Base-by-base conservation (phyloP, 140 eudicot genomes). In the Senecio squalidus region DNA sequence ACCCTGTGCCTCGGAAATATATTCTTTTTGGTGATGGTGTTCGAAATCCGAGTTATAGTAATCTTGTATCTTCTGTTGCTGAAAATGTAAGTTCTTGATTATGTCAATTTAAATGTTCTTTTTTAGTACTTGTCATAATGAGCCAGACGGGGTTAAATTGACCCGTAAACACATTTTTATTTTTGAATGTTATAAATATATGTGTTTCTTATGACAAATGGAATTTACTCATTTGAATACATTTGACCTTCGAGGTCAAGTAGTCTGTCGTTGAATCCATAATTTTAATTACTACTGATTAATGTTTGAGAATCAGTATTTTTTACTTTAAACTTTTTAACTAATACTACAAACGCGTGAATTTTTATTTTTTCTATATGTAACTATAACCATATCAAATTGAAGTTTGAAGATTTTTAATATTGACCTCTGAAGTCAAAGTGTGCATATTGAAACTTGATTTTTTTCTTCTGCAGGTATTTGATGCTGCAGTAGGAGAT, bases 401-500 rank as follows among this genome's bases (percentile, higher is more conserved):
- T 45, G 3, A 33, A 56, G 24, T 14, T 67, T 55, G 33, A 43
- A 21, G 21, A 5, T 44, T 44, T 39, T 45, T 43, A 5, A 61
- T 17, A 14, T 22, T 62, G 25, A 31, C 59, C 58, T 18, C 17
- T 2, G 48, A 48, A 48, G 59, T 49, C 26, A 34, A 49, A 33
- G 10, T 51, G 26, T 48, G 6, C 15, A 48, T 31, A 23, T 11
- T 4, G 60, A 54, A 54, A 17, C 8, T 43, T 38, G 48, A 9
- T 36, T 53, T 58, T 3, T 26, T 71, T 56, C n/a, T 53, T 63
- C 16, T 28, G 54, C 77, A 92, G 98, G 74, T 66, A 70, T 92
- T 66, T 62, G 98, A 92, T 92, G 98, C 96, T 58, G 98, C 87
- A 25, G 98, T 92, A 58, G 98, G 98, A 55, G 98, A 92, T 60